Evolutionary conservation across 2,329 filamentous ascomycete genomes (phyloP).

Genomic region (Curvularia spicifera): DNA sequence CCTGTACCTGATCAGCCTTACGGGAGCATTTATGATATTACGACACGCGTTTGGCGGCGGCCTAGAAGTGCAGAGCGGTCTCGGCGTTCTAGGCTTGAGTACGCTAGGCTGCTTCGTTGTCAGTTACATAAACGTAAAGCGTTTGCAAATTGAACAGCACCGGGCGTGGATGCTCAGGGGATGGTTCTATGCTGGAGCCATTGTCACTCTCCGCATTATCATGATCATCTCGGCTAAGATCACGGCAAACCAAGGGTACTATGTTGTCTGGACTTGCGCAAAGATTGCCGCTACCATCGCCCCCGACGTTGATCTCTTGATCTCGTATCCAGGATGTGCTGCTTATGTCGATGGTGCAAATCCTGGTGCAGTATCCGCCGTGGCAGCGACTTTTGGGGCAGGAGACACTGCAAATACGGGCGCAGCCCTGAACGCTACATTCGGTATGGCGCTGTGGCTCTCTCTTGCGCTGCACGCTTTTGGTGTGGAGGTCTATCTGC

Average conservation of each 20-base stretch:
- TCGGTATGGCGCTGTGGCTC: constrained; percentile 63
- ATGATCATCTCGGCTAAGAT: constrained; percentile 55
- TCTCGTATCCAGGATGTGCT: constrained; percentile 56
- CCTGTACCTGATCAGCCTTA: constrained; percentile 56
- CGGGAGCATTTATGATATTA: constrained; percentile 61
- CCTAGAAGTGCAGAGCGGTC: constrained; percentile 56
- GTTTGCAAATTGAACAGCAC: constrained; percentile 60
- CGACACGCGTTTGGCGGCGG: constrained; percentile 62
- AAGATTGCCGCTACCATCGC: constrained; percentile 54
- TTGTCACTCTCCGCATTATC: constrained; percentile 61
- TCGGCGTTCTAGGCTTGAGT: constrained; percentile 55
- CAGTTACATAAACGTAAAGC: constrained; percentile 64
- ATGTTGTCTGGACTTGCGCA: constrained; percentile 54
- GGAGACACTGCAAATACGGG: constrained; percentile 44
- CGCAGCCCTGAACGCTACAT: constrained; percentile 56
- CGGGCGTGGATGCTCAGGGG: constrained; percentile 40
- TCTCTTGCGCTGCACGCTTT: constrained; percentile 58
- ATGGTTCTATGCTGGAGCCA: constrained; percentile 54
- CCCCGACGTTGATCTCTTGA: constrained; percentile 9
- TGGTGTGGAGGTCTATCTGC: constrained; percentile 50
- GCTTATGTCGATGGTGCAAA: constrained; percentile 49
- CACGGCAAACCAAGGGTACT: constrained; percentile 44
- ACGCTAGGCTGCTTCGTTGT: constrained; percentile 55
- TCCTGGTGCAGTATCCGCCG: constrained; percentile 25
- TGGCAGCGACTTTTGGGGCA: constrained; percentile 36